Conservation (phyloP, 2,329 filamentous ascomycete species). For the Verticillium albo-atrum region DNA sequence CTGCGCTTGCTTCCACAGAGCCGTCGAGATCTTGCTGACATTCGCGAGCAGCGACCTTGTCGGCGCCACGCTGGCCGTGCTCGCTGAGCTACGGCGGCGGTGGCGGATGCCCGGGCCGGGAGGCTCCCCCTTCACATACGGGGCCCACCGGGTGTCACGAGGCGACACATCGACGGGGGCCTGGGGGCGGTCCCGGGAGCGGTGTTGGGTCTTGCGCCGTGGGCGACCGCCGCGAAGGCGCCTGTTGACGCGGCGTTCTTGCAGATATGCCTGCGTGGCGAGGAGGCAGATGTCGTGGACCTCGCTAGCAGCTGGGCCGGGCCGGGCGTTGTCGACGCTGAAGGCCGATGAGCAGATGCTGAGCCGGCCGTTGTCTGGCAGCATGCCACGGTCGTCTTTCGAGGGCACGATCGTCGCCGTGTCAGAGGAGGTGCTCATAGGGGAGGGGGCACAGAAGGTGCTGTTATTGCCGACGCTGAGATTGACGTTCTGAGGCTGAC, state of each 20-base stretch:
- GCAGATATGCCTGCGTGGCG: constrained; percentile 16
- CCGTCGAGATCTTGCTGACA: constrained; percentile 21
- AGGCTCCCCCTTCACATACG: not conserved
- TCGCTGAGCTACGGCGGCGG: not conserved
- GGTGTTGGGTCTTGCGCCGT: not conserved
- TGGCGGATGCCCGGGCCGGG: not conserved
- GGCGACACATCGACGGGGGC: not conserved
- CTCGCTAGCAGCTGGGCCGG: not conserved
- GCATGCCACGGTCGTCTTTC: not conserved
- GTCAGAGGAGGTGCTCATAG: constrained; percentile 1
- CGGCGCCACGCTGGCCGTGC: constrained; percentile 4
- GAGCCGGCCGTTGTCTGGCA: not conserved
- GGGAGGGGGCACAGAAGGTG: constrained; percentile 1
- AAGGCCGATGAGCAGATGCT: not conserved
- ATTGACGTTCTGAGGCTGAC: not conserved
- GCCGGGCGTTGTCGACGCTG: not conserved
- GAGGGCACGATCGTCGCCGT: not conserved
- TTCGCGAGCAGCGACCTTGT: constrained; percentile 23
- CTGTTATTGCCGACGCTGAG: not conserved
- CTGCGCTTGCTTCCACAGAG: constrained; percentile 23
- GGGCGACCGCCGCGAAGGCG: constrained; percentile 11
- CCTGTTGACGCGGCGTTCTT: constrained; percentile 12
- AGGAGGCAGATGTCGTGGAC: constrained; percentile 18
- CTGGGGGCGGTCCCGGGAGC: not conserved
- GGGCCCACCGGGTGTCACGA: not conserved